A percentile compares a stretch with the other conserved stretches of the same genome.
phyloP scores from a whole-genome alignment of 352 stramenopile species.

The Phytophthora pistaciae region DNA sequence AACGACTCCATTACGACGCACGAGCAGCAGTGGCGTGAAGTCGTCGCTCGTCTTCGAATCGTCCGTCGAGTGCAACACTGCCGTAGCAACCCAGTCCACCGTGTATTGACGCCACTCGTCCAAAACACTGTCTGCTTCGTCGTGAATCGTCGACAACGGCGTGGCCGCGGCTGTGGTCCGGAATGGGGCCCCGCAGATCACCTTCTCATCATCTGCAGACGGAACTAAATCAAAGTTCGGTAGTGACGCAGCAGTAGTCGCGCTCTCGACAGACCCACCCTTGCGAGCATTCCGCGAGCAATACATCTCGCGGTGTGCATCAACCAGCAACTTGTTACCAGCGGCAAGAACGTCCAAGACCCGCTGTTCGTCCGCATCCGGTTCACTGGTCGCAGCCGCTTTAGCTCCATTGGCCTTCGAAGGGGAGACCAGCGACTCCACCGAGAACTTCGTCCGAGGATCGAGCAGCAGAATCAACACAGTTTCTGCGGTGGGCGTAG shows the following conservation, averaged over 20 bases:
- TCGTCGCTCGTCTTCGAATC: neutral
- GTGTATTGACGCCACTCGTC: neutral
- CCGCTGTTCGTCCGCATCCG: too few species aligned
- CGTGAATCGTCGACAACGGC: neutral
- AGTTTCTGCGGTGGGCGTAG: neutral
- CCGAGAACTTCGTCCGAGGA: slow-evolving; percentile 4
- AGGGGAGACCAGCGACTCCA: neutral
- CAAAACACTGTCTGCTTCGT: neutral
- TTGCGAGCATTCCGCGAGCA: neutral
- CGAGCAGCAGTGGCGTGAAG: slow-evolving; percentile 1
- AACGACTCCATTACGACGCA: neutral
- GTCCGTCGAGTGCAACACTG: neutral
- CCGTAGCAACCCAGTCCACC: neutral
- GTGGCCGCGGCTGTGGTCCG: neutral
- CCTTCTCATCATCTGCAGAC: neutral
- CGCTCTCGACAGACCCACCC: neutral
- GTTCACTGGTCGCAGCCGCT: neutral
- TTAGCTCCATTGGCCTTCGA: neutral
- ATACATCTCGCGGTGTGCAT: neutral
- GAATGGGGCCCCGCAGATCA: neutral
- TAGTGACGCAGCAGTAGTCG: neutral
- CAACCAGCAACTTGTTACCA: neutral
- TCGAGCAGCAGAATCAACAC: slow-evolving; percentile 10
- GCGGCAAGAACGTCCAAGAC: neutral
- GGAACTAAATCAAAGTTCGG: neutral